These are phyloP conservation scores for Fusarium musae DNA, from an alignment of 2,329 filamentous ascomycete genomes.

Conservation along the genomic window DNA sequence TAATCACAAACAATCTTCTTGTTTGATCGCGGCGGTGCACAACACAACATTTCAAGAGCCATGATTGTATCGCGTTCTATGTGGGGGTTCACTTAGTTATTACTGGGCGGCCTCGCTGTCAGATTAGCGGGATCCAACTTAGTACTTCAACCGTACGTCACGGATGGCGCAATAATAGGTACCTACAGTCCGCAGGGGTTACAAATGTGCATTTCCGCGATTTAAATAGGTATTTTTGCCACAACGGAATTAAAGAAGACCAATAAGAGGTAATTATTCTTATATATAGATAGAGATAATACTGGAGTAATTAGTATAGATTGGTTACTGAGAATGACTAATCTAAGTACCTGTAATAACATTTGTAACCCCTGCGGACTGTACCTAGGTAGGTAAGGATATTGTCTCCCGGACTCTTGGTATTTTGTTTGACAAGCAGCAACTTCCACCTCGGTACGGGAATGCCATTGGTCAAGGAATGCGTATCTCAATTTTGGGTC, in stretches of 20 bases:
- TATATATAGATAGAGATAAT: too few relatives aligned
- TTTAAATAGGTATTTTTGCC: too few relatives aligned
- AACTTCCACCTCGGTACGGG: background rate
- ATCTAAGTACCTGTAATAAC: too few relatives aligned
- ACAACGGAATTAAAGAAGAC: too few relatives aligned
- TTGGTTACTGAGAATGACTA: too few relatives aligned
- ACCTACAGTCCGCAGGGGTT: too few relatives aligned
- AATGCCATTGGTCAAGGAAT: background rate
- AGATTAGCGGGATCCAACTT: slow-evolving; percentile 21
- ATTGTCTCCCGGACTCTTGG: background rate
- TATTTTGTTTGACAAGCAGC: background rate
- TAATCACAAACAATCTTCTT: background rate
- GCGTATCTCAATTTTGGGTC: background rate
- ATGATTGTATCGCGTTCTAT: background rate
- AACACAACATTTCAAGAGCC: slow-evolving; percentile 1
- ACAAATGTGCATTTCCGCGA: too few relatives aligned
- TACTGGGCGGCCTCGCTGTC: slow-evolving; percentile 36
- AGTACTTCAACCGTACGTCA: slow-evolving; percentile 2
- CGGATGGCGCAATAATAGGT: slow-evolving; percentile 12
- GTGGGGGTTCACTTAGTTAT: background rate
- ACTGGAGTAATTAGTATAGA: too few relatives aligned
- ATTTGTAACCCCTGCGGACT: too few relatives aligned
- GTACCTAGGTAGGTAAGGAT: background rate
- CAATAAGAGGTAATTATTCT: too few relatives aligned
- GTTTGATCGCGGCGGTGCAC: slow-evolving; percentile 17